Base-by-base conservation (phyloP, 768 basidiomycete species). In the Suillus weaverae region DNA sequence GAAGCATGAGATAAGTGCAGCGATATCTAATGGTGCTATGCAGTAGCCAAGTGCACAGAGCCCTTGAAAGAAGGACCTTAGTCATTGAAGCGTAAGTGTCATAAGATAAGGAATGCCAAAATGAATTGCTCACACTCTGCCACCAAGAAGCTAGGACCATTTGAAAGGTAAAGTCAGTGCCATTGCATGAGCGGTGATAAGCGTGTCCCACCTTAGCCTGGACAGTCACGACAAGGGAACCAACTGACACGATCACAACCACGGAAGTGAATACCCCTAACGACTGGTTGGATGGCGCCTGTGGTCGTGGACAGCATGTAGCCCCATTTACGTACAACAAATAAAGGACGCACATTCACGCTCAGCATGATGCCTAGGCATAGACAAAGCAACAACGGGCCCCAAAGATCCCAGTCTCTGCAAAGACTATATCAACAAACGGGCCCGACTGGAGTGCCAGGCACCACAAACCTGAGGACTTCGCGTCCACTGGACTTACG, bases 401-500 rank as follows among this genome's bases (percentile, higher is more conserved):
- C 96, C 97, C 97, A 99, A 32, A 99, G 83, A 77, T 99, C 97
- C 97, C 96, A 99, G 73, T 98, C 96, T 68, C 95, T 95, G 72
- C 16, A 43, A 35, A 50, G 46, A 50, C 20, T 38, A 36, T 68
- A n/a, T 69, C 62, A 51, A 36, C 5, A n/a, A 32, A 50, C 16
- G 56, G 33, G 46, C 14, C 63, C 36, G 41, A 39, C 38, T 35
- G 20, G 18, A 59, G 64, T 13, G 64, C 57, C 44, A 32, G 33
- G 13, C 1, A 18, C 38, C 11, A 51, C 83, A 62, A 50, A 93
- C 96, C 83, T 85, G 54, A 95, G 78, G 5, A 95, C 92, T 79
- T 95, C 95, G 56, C 92, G 88, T 13, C 87, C 87, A 6, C 82
- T 83, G 8, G 88, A 81, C 66, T 85, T 84, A 63, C 91, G 87